Evolutionary conservation across 2,329 filamentous ascomycete genomes (phyloP), one percentile per base, ranked within the genome.

Genomic region (Xylaria sp.): DNA sequence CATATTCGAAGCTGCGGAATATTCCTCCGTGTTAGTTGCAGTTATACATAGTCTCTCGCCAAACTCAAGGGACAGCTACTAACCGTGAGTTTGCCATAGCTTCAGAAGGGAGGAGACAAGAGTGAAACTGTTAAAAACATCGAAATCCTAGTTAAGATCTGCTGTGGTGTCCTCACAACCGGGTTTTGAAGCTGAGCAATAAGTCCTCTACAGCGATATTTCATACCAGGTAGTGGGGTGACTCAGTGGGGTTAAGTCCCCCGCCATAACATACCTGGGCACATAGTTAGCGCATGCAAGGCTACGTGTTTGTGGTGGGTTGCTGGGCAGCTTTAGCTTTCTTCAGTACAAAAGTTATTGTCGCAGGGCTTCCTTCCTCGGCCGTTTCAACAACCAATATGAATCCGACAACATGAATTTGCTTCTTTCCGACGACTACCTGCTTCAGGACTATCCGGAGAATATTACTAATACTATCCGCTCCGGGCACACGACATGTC

Each of bases 391-490:
- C 49, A 48, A 62, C 38, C 31, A 75, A 70, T 38, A 76, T 74
- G 72, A 72, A 56, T 48, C 9, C 51, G 68, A 65, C 72, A 77
- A 71, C 59, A 89, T 89, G 88, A 89, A 89, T 73, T 79, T 89
- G 9, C 78, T 89, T 23, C 82, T 89, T 5, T 89, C 87, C 46
- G 87, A 89, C 79, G 87, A 89, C 72, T 89, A 87, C 77, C 85
- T 90, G 42, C 84, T 89, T 17, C 89, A 90, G 81, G 94, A 97
- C 82, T 97, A 96, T 79, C 94, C 95, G 63, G 94, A 97, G 78
- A 90, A 92, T 70, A 91, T 97, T 73, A 94, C 92, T 40, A 93
- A 93, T 77, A 94, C 92, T 66, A 91, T 99, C 72, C 92, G 95
- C 59, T 89, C 86, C 49, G 88, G 88, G 31, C 88, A 91, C 81